Evolutionary conservation across 2,329 filamentous ascomycete genomes (phyloP).

Genomic region (Colletotrichum salicis): DNA sequence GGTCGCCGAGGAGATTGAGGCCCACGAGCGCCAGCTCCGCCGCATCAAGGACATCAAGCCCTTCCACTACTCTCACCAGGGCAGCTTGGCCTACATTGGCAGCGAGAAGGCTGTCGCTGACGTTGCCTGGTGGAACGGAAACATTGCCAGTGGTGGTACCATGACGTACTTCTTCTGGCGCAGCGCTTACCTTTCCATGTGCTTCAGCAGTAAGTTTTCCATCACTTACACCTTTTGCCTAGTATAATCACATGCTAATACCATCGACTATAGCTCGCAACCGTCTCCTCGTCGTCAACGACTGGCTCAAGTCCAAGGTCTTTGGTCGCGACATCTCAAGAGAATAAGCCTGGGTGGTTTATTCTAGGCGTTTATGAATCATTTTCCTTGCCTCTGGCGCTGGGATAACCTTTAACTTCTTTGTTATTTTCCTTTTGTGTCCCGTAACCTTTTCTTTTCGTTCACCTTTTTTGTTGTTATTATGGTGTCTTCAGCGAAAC

Average conservation of each 20-base stretch:
- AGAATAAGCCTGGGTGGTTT: constrained; percentile 63
- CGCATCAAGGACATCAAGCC: constrained; percentile 95
- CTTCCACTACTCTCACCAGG: constrained; percentile 98
- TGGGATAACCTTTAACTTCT: constrained; percentile 13
- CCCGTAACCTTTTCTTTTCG: constrained; percentile 5
- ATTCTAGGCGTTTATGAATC: constrained; percentile 26
- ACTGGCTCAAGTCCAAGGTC: constrained; percentile 97
- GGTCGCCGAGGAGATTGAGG: constrained; percentile 79
- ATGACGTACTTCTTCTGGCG: constrained; percentile 99
- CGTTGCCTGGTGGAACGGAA: constrained; percentile 96
- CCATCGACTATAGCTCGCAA: constrained; percentile 75
- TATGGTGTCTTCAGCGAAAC: constrained; percentile 31
- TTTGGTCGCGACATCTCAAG: constrained; percentile 95
- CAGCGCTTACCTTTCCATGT: constrained; percentile 98
- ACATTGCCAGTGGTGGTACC: constrained; percentile 91
- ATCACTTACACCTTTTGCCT: neutral
- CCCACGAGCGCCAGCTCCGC: constrained; percentile 85
- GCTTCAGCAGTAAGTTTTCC: constrained; percentile 90
- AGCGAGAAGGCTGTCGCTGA: constrained; percentile 98
- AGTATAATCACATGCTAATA: constrained; percentile 26
- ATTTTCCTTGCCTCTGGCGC: constrained; percentile 17
- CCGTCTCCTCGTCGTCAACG: constrained; percentile 88
- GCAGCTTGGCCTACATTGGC: constrained; percentile 95
- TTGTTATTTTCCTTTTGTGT: constrained; percentile 14
- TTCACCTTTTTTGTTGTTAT: constrained; percentile 20